These are phyloP conservation scores for Aspergillus nanangensis DNA, from an alignment of 495 filamentous ascomycete species.

Conservation along the genomic window DNA sequence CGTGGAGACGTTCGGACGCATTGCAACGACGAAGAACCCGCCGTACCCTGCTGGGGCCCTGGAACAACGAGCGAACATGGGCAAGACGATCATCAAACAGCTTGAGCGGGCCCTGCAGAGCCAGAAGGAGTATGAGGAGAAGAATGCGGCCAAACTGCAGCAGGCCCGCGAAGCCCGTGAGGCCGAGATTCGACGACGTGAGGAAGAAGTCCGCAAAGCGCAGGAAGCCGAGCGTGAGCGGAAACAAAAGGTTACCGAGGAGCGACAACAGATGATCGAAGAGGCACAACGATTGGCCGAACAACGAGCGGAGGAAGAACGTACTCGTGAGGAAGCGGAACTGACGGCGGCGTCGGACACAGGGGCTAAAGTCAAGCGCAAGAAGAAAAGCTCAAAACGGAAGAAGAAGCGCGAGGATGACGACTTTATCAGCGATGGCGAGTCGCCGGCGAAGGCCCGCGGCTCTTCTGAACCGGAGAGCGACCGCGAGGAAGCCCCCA, in stretches of 20 bases:
- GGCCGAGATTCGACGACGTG: conserved; percentile 66
- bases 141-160: conserved; percentile 78
- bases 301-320: conserved; percentile 68
- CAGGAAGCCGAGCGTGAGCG: conserved; percentile 64
- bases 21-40: conserved; percentile 76
- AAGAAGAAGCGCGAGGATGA: conserved; percentile 59
- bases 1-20: conserved; percentile 73
- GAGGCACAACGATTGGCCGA: conserved; percentile 67
- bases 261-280: conserved; percentile 74
- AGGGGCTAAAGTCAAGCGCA: conserved; percentile 69
- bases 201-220: conserved; percentile 63
- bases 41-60: conserved; percentile 88
- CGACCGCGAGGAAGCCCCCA: conserved; percentile 36
- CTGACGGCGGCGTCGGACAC: conserved; percentile 73
- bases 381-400: conserved; percentile 55
- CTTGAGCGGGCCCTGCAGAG: conserved; percentile 76
- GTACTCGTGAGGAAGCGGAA: conserved; percentile 61
- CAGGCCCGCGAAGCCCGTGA: conserved; percentile 72
- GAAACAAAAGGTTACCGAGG: conserved; percentile 73
- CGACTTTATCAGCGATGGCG: conserved; percentile 21
- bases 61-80: conserved; percentile 96
- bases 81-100: conserved; percentile 86
- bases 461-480: conserved; percentile 23
- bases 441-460: conserved; percentile 4
- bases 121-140: conserved; percentile 89